Evolutionary conservation across 1,284 basidiomycete genomes (phyloP).

Genomic region (Boletus nobilissimus): DNA sequence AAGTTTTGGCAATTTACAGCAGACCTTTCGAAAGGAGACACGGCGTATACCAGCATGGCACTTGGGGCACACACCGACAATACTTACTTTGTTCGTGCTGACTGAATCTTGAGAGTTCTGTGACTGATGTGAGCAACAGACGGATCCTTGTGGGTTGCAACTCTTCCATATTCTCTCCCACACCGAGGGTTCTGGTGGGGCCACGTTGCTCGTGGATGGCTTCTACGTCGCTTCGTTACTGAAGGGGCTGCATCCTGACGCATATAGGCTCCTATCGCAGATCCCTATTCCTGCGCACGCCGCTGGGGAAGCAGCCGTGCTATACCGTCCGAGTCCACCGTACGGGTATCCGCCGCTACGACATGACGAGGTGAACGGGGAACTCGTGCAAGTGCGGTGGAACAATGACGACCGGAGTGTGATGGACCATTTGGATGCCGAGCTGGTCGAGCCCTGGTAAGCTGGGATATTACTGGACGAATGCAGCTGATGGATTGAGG

Average conservation of each 20-base stretch:
- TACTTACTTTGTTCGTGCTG: conserved; percentile 82
- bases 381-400: conserved; percentile 87
- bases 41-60: conserved; percentile 89
- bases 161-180: conserved; percentile 95
- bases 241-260: conserved; percentile 76
- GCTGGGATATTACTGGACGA: conserved; percentile 27
- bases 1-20: conserved; percentile 98
- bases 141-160: conserved; percentile 93
- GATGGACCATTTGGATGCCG: conserved; percentile 67
- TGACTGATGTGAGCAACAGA: conserved; percentile 57
- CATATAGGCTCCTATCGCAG: conserved; percentile 77
- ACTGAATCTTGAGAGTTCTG: conserved; percentile 2
- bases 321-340: conserved; percentile 72
- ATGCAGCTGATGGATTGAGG: conserved; percentile 24
- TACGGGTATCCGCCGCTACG: conserved; percentile 75
- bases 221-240: conserved; percentile 90
- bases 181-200: conserved; percentile 83
- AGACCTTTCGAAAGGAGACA: conserved; percentile 90
- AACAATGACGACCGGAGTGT: conserved; percentile 95
- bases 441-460: conserved; percentile 77
- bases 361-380: conserved; percentile 71
- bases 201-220: conserved; percentile 92
- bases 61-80: conserved; percentile 95
- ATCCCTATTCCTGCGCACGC: conserved; percentile 87
- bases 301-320: conserved; percentile 76